Evolutionary conservation across 1,139 yeast species (phyloP).

Genomic region (Debaryomycetaceae sp.): DNA sequence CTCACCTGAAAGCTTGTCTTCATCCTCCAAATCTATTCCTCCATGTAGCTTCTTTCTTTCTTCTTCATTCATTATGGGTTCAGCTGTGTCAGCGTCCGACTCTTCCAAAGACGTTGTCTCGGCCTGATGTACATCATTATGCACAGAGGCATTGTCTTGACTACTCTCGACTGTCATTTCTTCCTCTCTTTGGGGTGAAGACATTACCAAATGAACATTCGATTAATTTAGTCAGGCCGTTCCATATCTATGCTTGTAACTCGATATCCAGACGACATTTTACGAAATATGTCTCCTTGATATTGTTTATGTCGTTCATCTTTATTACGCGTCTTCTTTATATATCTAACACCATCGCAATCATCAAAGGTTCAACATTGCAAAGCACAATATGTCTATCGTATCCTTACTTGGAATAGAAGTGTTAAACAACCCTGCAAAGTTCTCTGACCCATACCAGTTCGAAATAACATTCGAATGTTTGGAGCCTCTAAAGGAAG

Average conservation of each 20-base stretch:
- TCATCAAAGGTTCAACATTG: neutral
- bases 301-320: neutral
- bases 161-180: neutral
- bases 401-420: constrained; percentile 90
- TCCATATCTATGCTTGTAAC: too few species aligned
- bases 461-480: constrained; percentile 98
- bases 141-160: neutral
- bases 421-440: constrained; percentile 93
- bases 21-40: neutral
- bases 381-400: constrained; percentile 62
- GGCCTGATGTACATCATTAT: neutral
- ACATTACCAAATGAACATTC: neutral
- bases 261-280: neutral
- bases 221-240: neutral
- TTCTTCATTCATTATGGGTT: neutral
- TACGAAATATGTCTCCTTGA: neutral
- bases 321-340: neutral
- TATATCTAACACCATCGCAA: neutral
- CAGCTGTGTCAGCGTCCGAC: neutral
- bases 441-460: constrained; percentile 88
- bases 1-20: constrained; percentile 2
- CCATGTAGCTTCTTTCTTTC: neutral
- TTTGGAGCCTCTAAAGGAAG: constrained; percentile 87
- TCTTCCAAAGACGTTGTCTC: neutral
- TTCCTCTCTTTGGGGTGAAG: neutral